These are phyloP conservation scores for Acarospora socialis DNA, from an alignment of 2,329 filamentous ascomycete species.

Conservation along the genomic window DNA sequence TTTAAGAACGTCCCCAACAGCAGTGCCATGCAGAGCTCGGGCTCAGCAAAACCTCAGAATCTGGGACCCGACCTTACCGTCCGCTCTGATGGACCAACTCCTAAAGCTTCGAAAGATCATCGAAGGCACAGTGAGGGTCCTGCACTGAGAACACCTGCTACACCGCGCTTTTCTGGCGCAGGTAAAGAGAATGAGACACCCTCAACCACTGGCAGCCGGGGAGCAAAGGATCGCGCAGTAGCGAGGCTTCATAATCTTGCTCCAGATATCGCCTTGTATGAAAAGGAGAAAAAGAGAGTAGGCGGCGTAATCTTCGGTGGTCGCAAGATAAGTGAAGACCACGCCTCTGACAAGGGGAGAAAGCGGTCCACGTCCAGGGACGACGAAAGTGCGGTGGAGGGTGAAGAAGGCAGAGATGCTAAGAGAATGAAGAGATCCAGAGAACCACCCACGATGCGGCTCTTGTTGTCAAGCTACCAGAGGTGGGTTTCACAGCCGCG, in stretches of 20 bases:
- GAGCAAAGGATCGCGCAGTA: slow-evolving; percentile 76
- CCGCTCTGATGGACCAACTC: slow-evolving; percentile 9
- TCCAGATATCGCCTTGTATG: slow-evolving; percentile 74
- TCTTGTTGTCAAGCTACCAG: slow-evolving; percentile 73
- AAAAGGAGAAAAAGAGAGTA: slow-evolving; percentile 81
- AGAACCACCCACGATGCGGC: slow-evolving; percentile 50
- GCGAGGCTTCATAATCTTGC: slow-evolving; percentile 62
- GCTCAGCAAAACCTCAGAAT: slow-evolving; percentile 1
- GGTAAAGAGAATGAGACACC: slow-evolving; percentile 80
- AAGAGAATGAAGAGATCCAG: slow-evolving; percentile 50
- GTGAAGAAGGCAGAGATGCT: slow-evolving; percentile 36
- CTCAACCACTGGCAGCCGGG: slow-evolving; percentile 60
- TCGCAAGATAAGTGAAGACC: slow-evolving; percentile 29
- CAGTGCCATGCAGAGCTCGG: slow-evolving; percentile 6
- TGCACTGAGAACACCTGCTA: slow-evolving; percentile 38
- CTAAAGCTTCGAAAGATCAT: slow-evolving; percentile 16
- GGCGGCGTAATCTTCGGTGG: slow-evolving; percentile 50
- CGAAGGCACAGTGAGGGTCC: slow-evolving; percentile 19
- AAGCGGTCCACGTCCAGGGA: slow-evolving; percentile 33
- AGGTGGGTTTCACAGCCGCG: slow-evolving; percentile 61
- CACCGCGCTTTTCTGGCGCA: slow-evolving; percentile 35
- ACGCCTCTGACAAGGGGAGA: slow-evolving; percentile 21
- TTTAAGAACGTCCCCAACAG: slow-evolving; percentile 7
- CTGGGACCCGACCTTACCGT: slow-evolving; percentile 7
- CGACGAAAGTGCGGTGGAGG: slow-evolving; percentile 34